Base-by-base conservation (phyloP, 257 asterid species). In the Solanum pimpinellifolium region DNA sequence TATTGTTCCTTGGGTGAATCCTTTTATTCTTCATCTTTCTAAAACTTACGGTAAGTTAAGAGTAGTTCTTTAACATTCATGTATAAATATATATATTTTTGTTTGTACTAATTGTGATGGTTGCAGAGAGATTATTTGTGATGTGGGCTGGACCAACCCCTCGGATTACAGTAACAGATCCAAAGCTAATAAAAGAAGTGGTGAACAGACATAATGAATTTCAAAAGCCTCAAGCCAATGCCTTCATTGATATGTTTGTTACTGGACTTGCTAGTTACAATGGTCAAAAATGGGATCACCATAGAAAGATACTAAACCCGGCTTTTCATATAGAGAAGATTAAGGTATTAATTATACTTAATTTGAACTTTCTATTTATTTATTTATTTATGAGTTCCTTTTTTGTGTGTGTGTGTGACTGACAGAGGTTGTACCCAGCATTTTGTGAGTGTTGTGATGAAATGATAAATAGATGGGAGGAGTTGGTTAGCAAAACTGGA, bases 301-400 rank as follows among this genome's bases (percentile, higher is more conserved):
- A 91, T 8, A 89, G 92, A 87, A 87, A 86, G 66, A 31, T 87
- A 16, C 86, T 91, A 15, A 56, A 44, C 80, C 92, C 92, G 25
- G 91, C 93, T 21, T 91, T 91, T 74, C 91, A 91, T 85, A 72
- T 85, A 14, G 90, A 91, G 60, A 91, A 88, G 56, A 6, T 91
- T 6, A 87, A 78, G 88, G 93, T 87, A 88, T 37, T 39, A 41
- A 37, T 7, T 37, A 4, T 33, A 49, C 1, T 23, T 72, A 47
- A 2, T 5, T 42, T 14, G 25, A 13, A 21, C 4, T n/a, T 37
- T 31, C 33, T 31, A 47, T 47, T 12, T 15, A 14, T 6, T 6
- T 49, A 49, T 49, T 15, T 49, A 10, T 37, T 6, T 5, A 31
- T 31, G 31, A 2, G 31, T 2, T 31, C 0, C 2, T 31, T 31